Evolutionary conservation across 225 moss, liverwort and hornwort genomes (phyloP), one percentile per base, ranked within the genome.

Genomic region (Polytrichum commune): DNA sequence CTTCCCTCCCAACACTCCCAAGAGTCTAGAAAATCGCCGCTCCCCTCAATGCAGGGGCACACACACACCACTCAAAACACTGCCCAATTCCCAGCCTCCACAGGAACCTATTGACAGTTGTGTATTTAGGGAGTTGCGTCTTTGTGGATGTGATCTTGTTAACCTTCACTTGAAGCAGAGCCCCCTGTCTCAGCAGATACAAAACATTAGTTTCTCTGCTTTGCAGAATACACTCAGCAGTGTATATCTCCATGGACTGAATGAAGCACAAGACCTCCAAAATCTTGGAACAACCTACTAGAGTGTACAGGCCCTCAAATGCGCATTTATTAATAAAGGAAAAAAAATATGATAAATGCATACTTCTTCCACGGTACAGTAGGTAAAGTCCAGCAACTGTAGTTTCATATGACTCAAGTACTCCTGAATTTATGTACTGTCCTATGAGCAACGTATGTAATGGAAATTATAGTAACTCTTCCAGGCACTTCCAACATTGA

Each of bases 111-210:
- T 13, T 46, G 46, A 46, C 2, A 38, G 46, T 46, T 46, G 46
- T 46, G 46, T 46, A 16, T 46, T 46, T 46, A 16, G 96, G 96
- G 16, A 93, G 84, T 76, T 96, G 93, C 27, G 90, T 96, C 79
- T 75, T 93, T 24, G 65, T 93, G 29, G 96, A 96, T 4, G 96
- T 90, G 26, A 96, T 68, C 90, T 93, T 96, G 84, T 96, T 92
- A 29, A 96, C 96, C 90, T 96, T 93, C 54, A 96, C 96, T 69
- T 71, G 86, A 55, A 92, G 80, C 19, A 28, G 66, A 55, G 81
- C 89, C 1, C 32, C 71, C 89, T 92, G 87, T 67, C 71, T 32
- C 67, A 27, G 24, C 16, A 46, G 46, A 7, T 20, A 58, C 22
- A 8, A 46, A 46, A 46, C 46, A 71, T 32, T 71, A 23, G 22